phyloP scores from a whole-genome alignment of 176 grass and related monocot genomes.

The Oryza australiensis region DNA sequence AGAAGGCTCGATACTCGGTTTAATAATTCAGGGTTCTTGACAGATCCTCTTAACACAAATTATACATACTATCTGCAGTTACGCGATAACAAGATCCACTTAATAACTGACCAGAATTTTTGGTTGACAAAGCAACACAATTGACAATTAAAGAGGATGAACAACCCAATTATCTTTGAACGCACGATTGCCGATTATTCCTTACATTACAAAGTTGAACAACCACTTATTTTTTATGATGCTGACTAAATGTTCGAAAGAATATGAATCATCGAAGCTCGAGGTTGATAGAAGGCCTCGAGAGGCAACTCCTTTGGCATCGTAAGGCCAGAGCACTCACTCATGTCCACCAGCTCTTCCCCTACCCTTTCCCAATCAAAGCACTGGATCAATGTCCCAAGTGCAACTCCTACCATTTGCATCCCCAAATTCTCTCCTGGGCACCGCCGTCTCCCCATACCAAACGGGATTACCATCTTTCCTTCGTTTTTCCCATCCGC shows the following conservation, averaged over 20 bases:
- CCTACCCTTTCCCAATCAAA: conserved; percentile 33
- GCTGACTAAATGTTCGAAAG: conserved; percentile 9
- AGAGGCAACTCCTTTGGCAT: conserved; percentile 42
- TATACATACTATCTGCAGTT: too few relatives aligned
- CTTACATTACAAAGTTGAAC: background rate
- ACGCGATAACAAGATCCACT: too few relatives aligned
- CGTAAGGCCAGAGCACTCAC: conserved; percentile 27
- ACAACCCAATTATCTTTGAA: too few relatives aligned
- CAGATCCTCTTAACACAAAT: too few relatives aligned
- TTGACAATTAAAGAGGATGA: too few relatives aligned
- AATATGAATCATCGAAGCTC: conserved; percentile 24
- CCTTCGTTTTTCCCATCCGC: background rate
- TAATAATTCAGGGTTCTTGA: too few relatives aligned
- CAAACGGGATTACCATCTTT: conserved; percentile 40
- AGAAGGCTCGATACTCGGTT: too few relatives aligned
- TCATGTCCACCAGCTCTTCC: conserved; percentile 37
- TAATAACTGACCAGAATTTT: too few relatives aligned
- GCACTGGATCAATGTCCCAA: conserved; percentile 52
- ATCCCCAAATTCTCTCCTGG: conserved; percentile 36
- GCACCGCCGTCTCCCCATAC: conserved; percentile 38
- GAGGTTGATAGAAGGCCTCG: conserved; percentile 28
- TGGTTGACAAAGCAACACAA: too few relatives aligned
- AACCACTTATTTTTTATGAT: background rate
- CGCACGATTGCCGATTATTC: background rate
- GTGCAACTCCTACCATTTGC: conserved; percentile 41